These are phyloP conservation scores for Hsuehochloa calcarea DNA, from an alignment of 176 grass and related monocot genomes.

Conservation along the genomic window DNA sequence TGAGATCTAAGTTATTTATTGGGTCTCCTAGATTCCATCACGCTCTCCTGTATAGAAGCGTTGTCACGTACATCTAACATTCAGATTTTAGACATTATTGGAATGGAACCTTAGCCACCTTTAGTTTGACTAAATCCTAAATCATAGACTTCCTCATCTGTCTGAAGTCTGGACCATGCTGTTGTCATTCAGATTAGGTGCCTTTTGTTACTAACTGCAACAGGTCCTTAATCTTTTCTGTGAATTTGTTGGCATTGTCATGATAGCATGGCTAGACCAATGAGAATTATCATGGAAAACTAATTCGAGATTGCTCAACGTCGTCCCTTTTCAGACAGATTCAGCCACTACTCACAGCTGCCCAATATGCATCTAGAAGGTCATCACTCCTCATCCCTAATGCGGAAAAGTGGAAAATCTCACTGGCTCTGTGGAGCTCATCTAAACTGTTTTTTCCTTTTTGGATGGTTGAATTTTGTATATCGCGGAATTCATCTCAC, in stretches of 20 bases:
- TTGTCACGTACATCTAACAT: not conserved
- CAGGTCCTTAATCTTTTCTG: not conserved
- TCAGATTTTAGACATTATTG: not conserved
- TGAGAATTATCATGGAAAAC: not conserved
- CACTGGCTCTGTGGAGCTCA: not conserved
- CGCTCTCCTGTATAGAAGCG: not conserved
- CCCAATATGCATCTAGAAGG: not conserved
- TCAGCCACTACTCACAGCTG: not conserved
- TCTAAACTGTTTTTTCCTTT: not conserved
- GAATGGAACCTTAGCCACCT: not conserved
- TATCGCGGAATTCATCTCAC: not conserved
- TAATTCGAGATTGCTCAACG: not conserved
- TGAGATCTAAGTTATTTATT: not conserved
- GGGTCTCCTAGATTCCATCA: not conserved
- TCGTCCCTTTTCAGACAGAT: not conserved
- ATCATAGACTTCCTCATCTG: not conserved
- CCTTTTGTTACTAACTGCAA: not conserved
- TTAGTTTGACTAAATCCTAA: slow-evolving; percentile 2
- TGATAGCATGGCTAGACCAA: not conserved
- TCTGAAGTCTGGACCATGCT: not conserved
- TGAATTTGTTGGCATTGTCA: not conserved
- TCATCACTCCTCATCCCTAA: not conserved
- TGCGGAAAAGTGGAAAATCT: not conserved
- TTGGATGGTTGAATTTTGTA: not conserved
- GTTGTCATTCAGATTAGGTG: not conserved